These are phyloP conservation scores for Isoetes taiwanensis DNA, from an alignment of 75 land plant species.

Conservation along the genomic window DNA sequence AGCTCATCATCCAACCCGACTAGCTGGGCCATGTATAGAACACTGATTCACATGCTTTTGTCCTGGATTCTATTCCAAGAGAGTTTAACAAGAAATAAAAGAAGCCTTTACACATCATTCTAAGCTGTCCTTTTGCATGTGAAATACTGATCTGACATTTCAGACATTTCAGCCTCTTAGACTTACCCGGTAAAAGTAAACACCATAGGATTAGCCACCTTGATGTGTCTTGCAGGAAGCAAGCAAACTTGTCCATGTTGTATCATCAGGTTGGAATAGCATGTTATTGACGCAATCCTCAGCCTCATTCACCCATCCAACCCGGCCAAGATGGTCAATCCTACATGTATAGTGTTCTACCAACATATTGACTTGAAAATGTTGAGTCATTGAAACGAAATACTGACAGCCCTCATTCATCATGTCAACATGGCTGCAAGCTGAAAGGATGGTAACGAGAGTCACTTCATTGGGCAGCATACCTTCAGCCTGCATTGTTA, in stretches of 20 bases:
- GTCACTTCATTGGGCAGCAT: neutral
- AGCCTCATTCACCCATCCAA: neutral
- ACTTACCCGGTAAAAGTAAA: too few relatives aligned
- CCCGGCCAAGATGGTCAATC: constrained; percentile 31
- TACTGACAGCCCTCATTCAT: constrained; percentile 2
- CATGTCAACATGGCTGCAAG: constrained; percentile 8
- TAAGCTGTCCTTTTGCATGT: too few relatives aligned
- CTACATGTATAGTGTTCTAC: constrained; percentile 56
- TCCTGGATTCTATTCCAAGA: too few relatives aligned
- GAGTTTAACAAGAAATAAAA: too few relatives aligned
- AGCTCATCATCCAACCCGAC: too few relatives aligned
- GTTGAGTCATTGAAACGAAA: neutral
- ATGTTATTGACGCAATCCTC: constrained; percentile 7
- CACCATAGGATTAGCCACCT: too few relatives aligned
- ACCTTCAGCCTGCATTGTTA: neutral
- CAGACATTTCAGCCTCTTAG: too few relatives aligned
- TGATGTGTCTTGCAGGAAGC: constrained; percentile 14
- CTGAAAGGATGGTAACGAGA: constrained; percentile 2
- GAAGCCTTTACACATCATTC: too few relatives aligned
- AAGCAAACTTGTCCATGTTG: constrained; percentile 6
- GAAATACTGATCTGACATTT: too few relatives aligned
- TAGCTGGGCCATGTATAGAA: too few relatives aligned
- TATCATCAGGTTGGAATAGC: neutral
- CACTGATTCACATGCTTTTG: too few relatives aligned
- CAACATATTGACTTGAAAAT: constrained; percentile 6